Conservation (phyloP, 495 filamentous ascomycete genomes). For the Usnea hakonensis region DNA sequence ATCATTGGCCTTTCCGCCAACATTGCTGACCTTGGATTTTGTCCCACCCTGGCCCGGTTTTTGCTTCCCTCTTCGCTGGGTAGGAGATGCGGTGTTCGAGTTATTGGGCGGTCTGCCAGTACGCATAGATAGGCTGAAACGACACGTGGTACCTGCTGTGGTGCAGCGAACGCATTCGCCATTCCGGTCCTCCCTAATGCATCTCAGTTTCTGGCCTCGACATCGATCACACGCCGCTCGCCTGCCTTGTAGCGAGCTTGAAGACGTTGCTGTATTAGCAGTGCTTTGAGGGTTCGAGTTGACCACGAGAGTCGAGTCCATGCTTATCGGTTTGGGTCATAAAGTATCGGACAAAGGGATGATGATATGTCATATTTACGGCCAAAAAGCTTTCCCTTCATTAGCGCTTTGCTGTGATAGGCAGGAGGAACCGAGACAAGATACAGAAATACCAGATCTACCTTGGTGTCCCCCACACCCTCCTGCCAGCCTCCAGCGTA, state of each 20-base stretch:
- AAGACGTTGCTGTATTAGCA: not conserved
- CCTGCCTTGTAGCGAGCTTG: not conserved
- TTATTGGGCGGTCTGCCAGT: constrained; percentile 7
- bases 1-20: too few species aligned
- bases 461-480: too few species aligned
- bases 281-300: not conserved
- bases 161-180: constrained; percentile 1
- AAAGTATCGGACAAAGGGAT: not conserved
- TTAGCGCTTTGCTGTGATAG: too few species aligned
- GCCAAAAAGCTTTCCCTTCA: too few species aligned
- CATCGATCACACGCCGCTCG: constrained; percentile 23
- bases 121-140: constrained; percentile 7
- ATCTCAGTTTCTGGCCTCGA: constrained; percentile 22
- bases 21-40: too few species aligned
- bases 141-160: constrained; percentile 8
- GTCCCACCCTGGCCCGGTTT: too few species aligned
- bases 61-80: not conserved
- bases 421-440: too few species aligned
- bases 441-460: too few species aligned
- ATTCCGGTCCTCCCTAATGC: constrained; percentile 8
- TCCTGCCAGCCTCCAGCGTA: too few species aligned
- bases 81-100: not conserved
- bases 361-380: not conserved
- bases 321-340: not conserved
- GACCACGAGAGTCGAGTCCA: not conserved